A percentile compares a stretch with the other conserved stretches of the same genome.
Conservation (phyloP, 2,329 filamentous ascomycete species). For the Aureobasidium melanogenum region DNA sequence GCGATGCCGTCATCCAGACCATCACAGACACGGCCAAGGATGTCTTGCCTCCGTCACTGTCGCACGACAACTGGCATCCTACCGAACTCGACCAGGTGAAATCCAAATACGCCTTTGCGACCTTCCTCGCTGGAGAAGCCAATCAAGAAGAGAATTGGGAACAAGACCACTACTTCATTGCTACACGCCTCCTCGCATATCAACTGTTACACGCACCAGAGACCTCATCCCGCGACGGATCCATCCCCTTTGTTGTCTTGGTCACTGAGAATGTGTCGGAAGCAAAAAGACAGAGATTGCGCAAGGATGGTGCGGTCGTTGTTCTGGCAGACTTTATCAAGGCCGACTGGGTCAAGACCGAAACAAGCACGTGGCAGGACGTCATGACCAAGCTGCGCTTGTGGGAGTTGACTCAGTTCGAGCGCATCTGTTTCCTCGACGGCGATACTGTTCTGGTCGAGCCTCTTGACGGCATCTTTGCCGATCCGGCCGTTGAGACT, state of each 20-base stretch:
- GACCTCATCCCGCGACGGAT: slow-evolving; percentile 18
- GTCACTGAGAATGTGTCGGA: slow-evolving; percentile 21
- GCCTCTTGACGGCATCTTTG: slow-evolving; percentile 26
- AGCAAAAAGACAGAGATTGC: slow-evolving; percentile 20
- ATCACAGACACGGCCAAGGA: slow-evolving; percentile 13
- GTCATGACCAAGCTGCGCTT: slow-evolving; percentile 32
- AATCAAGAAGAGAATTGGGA: slow-evolving; percentile 16
- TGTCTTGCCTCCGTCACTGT: neutral
- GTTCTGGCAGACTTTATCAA: slow-evolving; percentile 20
- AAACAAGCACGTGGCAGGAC: slow-evolving; percentile 24
- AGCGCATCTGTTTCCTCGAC: slow-evolving; percentile 28
- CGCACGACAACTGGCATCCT: neutral
- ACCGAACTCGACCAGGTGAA: slow-evolving; percentile 8
- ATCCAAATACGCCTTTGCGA: slow-evolving; percentile 21
- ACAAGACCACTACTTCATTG: slow-evolving; percentile 25
- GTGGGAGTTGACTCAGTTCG: slow-evolving; percentile 31
- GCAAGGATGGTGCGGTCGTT: slow-evolving; percentile 22
- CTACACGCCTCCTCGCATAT: slow-evolving; percentile 23
- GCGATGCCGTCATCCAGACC: slow-evolving; percentile 14
- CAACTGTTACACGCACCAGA: slow-evolving; percentile 25
- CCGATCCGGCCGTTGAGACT: slow-evolving; percentile 24
- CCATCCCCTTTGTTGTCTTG: slow-evolving; percentile 24
- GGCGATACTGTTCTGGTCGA: slow-evolving; percentile 25
- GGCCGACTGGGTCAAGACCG: slow-evolving; percentile 26
- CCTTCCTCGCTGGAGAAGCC: slow-evolving; percentile 20